Percentiles rank a stretch among this genome's conserved stretches.
phyloP scores from a whole-genome alignment of 495 filamentous ascomycete species.

The Parachaetomium inaequale region DNA sequence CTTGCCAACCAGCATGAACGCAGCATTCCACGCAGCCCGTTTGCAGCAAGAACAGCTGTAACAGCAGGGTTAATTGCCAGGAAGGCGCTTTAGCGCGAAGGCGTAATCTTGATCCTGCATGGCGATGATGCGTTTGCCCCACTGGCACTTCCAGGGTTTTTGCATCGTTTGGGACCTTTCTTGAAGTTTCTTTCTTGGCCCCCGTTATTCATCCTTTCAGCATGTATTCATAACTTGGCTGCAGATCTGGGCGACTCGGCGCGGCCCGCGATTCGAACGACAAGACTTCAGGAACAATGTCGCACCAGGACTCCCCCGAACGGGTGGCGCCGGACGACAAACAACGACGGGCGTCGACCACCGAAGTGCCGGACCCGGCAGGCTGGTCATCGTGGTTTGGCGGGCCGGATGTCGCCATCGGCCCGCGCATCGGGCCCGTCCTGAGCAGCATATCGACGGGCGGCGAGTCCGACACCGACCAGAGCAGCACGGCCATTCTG shows the following conservation, averaged over 20 bases:
- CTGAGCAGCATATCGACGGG: slow-evolving; percentile 30
- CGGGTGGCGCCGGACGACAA: background rate
- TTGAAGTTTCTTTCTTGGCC: too few relatives aligned
- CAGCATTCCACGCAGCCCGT: too few relatives aligned
- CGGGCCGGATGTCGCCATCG: slow-evolving; percentile 34
- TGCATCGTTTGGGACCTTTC: too few relatives aligned
- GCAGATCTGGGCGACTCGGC: background rate
- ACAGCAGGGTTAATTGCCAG: background rate
- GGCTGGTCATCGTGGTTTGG: slow-evolving; percentile 32
- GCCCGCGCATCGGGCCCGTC: slow-evolving; percentile 45
- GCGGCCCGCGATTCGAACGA: background rate
- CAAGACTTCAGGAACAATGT: background rate
- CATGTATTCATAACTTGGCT: background rate
- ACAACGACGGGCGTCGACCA: background rate
- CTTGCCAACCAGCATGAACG: too few relatives aligned
- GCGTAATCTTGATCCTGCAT: slow-evolving; percentile 5
- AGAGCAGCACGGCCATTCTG: slow-evolving; percentile 48
- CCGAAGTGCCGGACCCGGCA: background rate
- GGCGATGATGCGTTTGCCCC: background rate
- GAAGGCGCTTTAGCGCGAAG: background rate
- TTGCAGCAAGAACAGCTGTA: background rate
- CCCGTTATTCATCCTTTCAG: too few relatives aligned
- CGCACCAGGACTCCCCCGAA: background rate
- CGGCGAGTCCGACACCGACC: slow-evolving; percentile 38
- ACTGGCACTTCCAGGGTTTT: background rate